These are phyloP conservation scores for Erysimum pusillum DNA, from an alignment of 441 rosid genomes.

Conservation along the genomic window DNA sequence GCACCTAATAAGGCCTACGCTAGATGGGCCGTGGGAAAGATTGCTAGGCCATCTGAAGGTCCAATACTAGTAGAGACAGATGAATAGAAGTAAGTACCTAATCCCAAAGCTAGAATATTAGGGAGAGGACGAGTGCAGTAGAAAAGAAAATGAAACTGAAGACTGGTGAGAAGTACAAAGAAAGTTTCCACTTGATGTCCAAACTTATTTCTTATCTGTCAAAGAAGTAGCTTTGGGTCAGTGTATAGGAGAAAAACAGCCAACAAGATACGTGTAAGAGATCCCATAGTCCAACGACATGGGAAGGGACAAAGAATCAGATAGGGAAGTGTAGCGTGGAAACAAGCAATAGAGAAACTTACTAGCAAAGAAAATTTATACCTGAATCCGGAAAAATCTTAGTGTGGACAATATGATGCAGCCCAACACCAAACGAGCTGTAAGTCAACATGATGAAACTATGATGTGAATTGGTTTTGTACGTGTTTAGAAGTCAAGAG, in stretches of 20 bases:
- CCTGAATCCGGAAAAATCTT: constrained; percentile 88
- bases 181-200: constrained; percentile 94
- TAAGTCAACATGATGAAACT: constrained; percentile 36
- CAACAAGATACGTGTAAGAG: constrained; percentile 29
- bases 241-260: constrained; percentile 17
- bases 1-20: not conserved
- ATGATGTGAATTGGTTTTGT: constrained; percentile 14
- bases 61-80: constrained; percentile 37
- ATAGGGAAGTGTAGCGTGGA: constrained; percentile 32
- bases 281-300: constrained; percentile 9
- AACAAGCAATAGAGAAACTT: constrained; percentile 20
- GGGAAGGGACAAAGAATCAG: constrained; percentile 31
- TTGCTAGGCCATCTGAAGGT: constrained; percentile 25
- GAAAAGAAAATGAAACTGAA: constrained; percentile 95
- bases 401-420: constrained; percentile 70
- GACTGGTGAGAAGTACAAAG: constrained; percentile 78
- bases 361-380: constrained; percentile 43
- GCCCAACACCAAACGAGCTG: constrained; percentile 88
- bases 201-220: constrained; percentile 79
- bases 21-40: constrained; percentile 28
- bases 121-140: constrained; percentile 96
- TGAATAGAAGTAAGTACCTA: constrained; percentile 68
- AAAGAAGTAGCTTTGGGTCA: constrained; percentile 25
- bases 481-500: constrained; percentile 3
- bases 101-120: constrained; percentile 79